phyloP scores from a whole-genome alignment of 2,329 filamentous ascomycete species.

The Aspergillus caelatus region DNA sequence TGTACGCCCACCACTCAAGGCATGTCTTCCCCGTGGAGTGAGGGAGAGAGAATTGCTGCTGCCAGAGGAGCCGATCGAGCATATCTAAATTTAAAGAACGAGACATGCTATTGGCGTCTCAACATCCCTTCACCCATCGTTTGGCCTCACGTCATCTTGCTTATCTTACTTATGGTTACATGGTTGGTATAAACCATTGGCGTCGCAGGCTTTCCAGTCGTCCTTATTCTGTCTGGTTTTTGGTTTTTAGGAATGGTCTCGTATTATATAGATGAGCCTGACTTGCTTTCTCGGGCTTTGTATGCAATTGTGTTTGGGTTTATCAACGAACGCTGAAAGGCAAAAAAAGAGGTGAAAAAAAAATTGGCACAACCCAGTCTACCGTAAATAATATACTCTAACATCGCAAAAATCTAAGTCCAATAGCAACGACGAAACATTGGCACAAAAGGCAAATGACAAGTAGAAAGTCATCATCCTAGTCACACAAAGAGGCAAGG shows the following conservation, averaged over 20 bases:
- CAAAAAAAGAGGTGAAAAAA: background rate
- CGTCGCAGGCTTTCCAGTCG: background rate
- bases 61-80: slow-evolving; percentile 83
- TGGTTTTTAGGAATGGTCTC: background rate
- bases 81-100: slow-evolving; percentile 44
- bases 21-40: slow-evolving; percentile 59
- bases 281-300: background rate
- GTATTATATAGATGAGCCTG: background rate
- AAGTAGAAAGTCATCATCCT: background rate
- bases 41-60: slow-evolving; percentile 62
- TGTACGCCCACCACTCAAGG: slow-evolving; percentile 76
- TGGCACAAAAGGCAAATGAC: background rate
- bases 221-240: background rate
- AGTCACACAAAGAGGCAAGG: too few relatives aligned
- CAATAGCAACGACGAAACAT: background rate
- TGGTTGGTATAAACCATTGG: background rate
- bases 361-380: background rate
- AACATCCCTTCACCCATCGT: background rate
- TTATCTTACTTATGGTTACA: background rate
- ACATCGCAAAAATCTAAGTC: background rate
- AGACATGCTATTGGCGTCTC: background rate
- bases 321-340: background rate
- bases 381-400: background rate
- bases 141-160: background rate
- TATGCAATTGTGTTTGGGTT: background rate